Conservation (phyloP, 2,329 filamentous ascomycete species). For the Bertia moriformis region DNA sequence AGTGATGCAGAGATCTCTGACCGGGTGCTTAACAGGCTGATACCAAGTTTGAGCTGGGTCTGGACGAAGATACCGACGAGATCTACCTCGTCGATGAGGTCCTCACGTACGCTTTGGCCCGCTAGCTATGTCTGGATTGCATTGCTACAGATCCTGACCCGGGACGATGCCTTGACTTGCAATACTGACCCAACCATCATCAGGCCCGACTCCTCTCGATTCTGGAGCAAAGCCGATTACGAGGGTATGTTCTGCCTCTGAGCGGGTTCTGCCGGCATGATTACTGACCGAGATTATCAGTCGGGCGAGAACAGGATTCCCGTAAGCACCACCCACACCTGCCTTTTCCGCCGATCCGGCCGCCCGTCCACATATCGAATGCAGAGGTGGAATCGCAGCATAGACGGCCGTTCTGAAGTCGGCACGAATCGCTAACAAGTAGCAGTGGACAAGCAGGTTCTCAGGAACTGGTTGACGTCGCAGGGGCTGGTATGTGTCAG, state of each 20-base stretch:
- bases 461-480: not conserved
- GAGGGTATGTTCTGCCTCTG: constrained; percentile 39
- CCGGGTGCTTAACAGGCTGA: constrained; percentile 17
- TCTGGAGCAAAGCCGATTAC: constrained; percentile 48
- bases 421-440: not conserved
- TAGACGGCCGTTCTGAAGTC: too few relatives aligned
- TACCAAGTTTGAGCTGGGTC: constrained; percentile 62
- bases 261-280: too few relatives aligned
- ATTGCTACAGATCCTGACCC: too few relatives aligned
- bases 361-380: too few relatives aligned
- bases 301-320: not conserved
- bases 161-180: not conserved
- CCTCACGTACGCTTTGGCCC: constrained; percentile 40
- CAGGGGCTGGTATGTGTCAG: not conserved
- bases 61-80: constrained; percentile 48
- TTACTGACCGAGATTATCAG: not conserved
- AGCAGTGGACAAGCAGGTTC: not conserved
- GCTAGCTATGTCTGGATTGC: too few relatives aligned
- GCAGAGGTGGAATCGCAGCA: too few relatives aligned
- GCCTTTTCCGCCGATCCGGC: too few relatives aligned
- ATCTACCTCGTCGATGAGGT: constrained; percentile 74
- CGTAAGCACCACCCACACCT: not conserved
- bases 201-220: constrained; percentile 34
- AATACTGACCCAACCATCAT: not conserved
- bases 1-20: too few relatives aligned